Evolutionary conservation across 2,329 filamentous ascomycete genomes (phyloP).

Genomic region (Ophiostoma piceae): DNA sequence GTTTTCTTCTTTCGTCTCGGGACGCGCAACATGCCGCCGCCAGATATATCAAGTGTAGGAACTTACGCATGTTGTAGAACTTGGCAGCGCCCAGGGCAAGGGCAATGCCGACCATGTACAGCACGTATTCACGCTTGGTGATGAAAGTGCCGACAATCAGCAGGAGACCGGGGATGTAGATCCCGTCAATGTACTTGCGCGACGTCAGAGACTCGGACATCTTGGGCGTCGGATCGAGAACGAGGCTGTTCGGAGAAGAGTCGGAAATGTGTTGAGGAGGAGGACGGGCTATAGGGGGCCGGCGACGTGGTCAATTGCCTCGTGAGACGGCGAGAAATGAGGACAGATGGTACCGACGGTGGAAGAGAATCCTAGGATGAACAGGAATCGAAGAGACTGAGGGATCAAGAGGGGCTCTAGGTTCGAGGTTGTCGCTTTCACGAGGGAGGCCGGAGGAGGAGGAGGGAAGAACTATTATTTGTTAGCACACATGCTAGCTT

Average conservation of each 20-base stretch:
- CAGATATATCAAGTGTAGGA: not conserved
- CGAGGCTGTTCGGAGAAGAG: constrained; percentile 13
- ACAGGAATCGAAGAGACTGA: not conserved
- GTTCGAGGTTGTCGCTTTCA: constrained; percentile 7
- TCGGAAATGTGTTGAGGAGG: not conserved
- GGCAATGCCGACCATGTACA: constrained; percentile 64
- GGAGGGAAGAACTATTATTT: not conserved
- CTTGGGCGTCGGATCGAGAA: constrained; percentile 2
- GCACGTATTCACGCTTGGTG: constrained; percentile 71
- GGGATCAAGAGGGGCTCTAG: not conserved
- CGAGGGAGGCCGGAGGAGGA: constrained; percentile 17
- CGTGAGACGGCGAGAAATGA: not conserved
- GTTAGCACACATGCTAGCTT: constrained; percentile 13
- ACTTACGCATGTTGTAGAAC: constrained; percentile 65
- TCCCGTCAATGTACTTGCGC: constrained; percentile 66
- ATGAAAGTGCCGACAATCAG: constrained; percentile 71
- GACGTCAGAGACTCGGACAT: constrained; percentile 46
- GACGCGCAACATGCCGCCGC: not conserved
- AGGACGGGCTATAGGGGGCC: constrained; percentile 7
- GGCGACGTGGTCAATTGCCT: not conserved
- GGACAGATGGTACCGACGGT: not conserved
- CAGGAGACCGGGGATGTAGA: constrained; percentile 78
- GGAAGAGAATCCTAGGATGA: constrained; percentile 13
- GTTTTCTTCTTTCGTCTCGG: not conserved
- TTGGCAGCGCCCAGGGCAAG: constrained; percentile 64